phyloP scores from a whole-genome alignment of 345 rosid species.

The Streptanthus diversifolius region DNA sequence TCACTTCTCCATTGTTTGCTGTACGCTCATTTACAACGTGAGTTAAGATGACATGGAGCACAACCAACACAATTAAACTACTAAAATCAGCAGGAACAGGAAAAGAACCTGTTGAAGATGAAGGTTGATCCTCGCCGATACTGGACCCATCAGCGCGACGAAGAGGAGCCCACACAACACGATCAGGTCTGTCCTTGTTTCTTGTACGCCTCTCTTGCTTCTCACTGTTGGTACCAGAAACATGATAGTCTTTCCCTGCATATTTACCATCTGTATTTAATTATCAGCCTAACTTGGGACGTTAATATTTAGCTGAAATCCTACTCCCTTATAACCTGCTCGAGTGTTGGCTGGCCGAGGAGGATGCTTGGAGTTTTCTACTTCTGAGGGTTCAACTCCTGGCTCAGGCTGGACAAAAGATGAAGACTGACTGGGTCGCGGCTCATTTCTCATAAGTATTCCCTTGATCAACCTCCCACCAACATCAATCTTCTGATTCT shows the following conservation, averaged over 20 bases:
- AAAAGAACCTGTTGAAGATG: constrained; percentile 44
- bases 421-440: constrained; percentile 31
- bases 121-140: constrained; percentile 42
- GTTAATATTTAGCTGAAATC: constrained; percentile 18
- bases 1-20: constrained; percentile 39
- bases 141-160: constrained; percentile 50
- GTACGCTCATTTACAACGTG: constrained; percentile 6
- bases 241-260: constrained; percentile 45
- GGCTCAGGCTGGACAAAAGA: constrained; percentile 38
- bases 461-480: constrained; percentile 51
- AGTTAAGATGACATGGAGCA: constrained; percentile 7
- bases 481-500: constrained; percentile 41
- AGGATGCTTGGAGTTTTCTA: constrained; percentile 39
- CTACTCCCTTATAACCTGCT: constrained; percentile 33
- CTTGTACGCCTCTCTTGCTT: constrained; percentile 51
- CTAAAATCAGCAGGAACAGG: too few relatives aligned
- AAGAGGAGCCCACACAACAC: constrained; percentile 64
- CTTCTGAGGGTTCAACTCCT: constrained; percentile 36
- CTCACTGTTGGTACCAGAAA: constrained; percentile 38
- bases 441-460: constrained; percentile 46
- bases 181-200: constrained; percentile 76
- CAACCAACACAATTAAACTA: constrained; percentile 2
- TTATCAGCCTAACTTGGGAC: constrained; percentile 2
- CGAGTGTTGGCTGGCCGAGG: constrained; percentile 35
- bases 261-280: constrained; percentile 39